Percentiles rank a stretch among this genome's conserved stretches.
Conservation (phyloP, 2,329 filamentous ascomycete species). For the Ceratocystis ficicola region DNA sequence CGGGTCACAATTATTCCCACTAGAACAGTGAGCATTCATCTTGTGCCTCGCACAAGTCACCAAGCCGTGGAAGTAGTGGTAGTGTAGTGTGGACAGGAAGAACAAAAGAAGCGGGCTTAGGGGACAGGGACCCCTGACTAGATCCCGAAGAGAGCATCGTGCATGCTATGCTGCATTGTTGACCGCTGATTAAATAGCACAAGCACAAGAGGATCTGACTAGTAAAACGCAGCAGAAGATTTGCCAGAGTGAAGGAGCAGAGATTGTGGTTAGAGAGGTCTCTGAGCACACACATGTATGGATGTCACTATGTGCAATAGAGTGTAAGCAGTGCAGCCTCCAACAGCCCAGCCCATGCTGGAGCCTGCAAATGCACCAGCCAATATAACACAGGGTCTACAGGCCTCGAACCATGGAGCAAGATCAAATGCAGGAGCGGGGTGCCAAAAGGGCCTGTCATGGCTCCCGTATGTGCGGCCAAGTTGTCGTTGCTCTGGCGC, state of each 20-base stretch:
- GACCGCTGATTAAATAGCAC: neutral
- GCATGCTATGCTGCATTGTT: neutral
- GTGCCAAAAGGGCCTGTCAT: neutral
- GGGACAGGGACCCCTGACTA: neutral
- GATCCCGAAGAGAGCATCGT: neutral
- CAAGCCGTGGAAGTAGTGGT: neutral
- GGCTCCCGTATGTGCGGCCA: neutral
- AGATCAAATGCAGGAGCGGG: neutral
- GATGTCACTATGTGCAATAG: neutral
- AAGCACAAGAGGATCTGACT: neutral
- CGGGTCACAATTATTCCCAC: conserved; percentile 7
- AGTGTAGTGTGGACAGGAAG: neutral
- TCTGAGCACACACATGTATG: no score
- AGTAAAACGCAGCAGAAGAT: neutral
- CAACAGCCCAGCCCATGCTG: no score
- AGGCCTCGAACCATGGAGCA: neutral
- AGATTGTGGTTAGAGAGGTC: no score
- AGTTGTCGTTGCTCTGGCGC: no score
- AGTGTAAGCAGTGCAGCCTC: neutral
- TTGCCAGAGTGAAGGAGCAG: neutral
- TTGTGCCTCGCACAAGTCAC: neutral
- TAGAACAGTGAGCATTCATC: neutral
- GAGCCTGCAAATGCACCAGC: no score
- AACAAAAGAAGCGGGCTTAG: neutral
- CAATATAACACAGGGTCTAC: neutral